Percentiles rank a stretch among this genome's conserved stretches.
phyloP scores from a whole-genome alignment of 495 filamentous ascomycete genomes.

The Parathielavia appendiculata region DNA sequence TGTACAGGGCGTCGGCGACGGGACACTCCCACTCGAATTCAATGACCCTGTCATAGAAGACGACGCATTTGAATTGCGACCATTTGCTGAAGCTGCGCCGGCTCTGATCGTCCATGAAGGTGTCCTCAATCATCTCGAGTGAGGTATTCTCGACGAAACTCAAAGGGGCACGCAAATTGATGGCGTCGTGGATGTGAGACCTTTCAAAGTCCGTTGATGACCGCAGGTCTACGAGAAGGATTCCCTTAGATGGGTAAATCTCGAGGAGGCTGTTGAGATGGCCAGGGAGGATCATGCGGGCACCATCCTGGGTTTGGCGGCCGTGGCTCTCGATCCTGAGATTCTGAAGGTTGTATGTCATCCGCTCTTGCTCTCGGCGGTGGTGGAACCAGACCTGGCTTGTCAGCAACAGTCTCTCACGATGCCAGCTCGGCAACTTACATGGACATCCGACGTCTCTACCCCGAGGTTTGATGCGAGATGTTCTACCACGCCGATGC shows the following conservation, averaged over 20 bases:
- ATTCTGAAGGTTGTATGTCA: slow-evolving; percentile 36
- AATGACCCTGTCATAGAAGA: slow-evolving; percentile 45
- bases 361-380: slow-evolving; percentile 39
- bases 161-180: slow-evolving; percentile 44
- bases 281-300: slow-evolving; percentile 44
- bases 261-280: slow-evolving; percentile 44
- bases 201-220: slow-evolving; percentile 40
- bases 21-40: slow-evolving; percentile 47
- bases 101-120: slow-evolving; percentile 41
- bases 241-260: slow-evolving; percentile 40
- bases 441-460: slow-evolving; percentile 34
- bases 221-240: slow-evolving; percentile 44
- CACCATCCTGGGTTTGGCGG: slow-evolving; percentile 23
- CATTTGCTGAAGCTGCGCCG: slow-evolving; percentile 43
- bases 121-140: slow-evolving; percentile 47
- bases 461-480: slow-evolving; percentile 41
- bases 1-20: slow-evolving; percentile 36
- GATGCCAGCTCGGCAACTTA: not conserved
- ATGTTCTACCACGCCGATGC: slow-evolving; percentile 34
- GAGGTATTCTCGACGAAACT: slow-evolving; percentile 39
- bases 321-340: slow-evolving; percentile 32
- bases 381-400: slow-evolving; percentile 42
- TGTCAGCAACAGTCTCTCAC: not conserved
- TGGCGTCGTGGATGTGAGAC: slow-evolving; percentile 44
- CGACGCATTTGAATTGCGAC: slow-evolving; percentile 40